A percentile compares a stretch with the other conserved stretches of the same genome.
Evolutionary conservation across 2,329 filamentous ascomycete genomes (phyloP).

Genomic region (Trichoderma aggressivum): DNA sequence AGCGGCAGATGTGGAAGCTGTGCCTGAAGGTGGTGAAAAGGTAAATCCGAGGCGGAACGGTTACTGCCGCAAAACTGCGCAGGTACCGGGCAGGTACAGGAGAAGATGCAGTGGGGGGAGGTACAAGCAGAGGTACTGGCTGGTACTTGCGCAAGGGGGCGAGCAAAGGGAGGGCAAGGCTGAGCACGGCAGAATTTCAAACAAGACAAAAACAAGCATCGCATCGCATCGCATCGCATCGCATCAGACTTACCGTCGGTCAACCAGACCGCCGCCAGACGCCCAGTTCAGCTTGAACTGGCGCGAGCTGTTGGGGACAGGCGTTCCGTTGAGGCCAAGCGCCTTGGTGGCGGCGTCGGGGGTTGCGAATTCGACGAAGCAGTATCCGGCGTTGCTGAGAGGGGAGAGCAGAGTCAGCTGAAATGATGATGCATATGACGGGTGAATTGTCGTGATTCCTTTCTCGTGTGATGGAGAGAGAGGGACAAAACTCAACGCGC

Average conservation of each 20-base stretch:
- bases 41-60: constrained; percentile 13
- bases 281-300: constrained; percentile 99
- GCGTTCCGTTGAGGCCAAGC: constrained; percentile 79
- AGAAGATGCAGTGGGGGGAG: background rate
- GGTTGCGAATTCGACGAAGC: constrained; percentile 89
- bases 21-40: constrained; percentile 8
- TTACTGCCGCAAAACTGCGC: constrained; percentile 9
- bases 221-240: background rate
- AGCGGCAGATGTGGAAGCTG: background rate
- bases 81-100: constrained; percentile 4
- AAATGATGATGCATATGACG: background rate
- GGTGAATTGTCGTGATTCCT: background rate
- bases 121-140: constrained; percentile 1
- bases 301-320: constrained; percentile 90
- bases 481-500: background rate
- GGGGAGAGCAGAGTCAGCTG: background rate
- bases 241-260: constrained; percentile 66
- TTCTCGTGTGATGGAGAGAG: background rate
- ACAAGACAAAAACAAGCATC: background rate
- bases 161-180: background rate
- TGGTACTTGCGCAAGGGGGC: background rate
- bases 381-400: constrained; percentile 89
- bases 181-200: background rate
- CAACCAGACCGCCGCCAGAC: constrained; percentile 89
- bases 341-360: constrained; percentile 88